phyloP scores from a whole-genome alignment of 805 yeast species.

The Zygoascus ofunaensis region DNA sequence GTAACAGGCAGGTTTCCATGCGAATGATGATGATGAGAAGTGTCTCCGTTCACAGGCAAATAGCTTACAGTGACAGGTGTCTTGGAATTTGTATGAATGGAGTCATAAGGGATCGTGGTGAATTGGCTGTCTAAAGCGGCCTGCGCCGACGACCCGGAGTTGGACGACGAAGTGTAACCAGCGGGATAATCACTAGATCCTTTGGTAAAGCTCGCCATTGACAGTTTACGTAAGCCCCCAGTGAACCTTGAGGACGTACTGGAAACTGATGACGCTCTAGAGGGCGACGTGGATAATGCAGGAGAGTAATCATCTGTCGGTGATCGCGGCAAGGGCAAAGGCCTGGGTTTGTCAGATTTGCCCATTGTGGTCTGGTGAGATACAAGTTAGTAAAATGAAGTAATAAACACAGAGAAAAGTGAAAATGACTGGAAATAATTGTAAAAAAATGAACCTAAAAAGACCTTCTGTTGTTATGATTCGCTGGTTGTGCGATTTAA shows the following conservation, averaged over 20 bases:
- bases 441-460: too few species aligned
- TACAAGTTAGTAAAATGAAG: too few species aligned
- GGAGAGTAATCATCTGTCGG: constrained; percentile 1
- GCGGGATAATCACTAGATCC: neutral
- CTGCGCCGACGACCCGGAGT: constrained; percentile 3
- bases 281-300: neutral
- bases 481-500: too few species aligned
- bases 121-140: constrained; percentile 1
- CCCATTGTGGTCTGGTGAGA: constrained; percentile 1
- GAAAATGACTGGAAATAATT: too few species aligned
- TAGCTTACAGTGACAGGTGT: constrained; percentile 20
- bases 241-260: constrained; percentile 2
- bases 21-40: neutral
- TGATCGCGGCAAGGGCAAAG: constrained; percentile 3
- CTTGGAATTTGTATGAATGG: constrained; percentile 14
- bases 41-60: constrained; percentile 14
- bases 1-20: too few species aligned
- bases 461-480: too few species aligned
- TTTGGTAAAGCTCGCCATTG: constrained; percentile 3
- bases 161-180: constrained; percentile 5
- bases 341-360: neutral
- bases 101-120: constrained; percentile 19
- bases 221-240: constrained; percentile 7
- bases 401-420: too few species aligned
- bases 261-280: constrained; percentile 5